Evolutionary conservation across 192 early-diverging fungal species (phyloP), one percentile per base, ranked within the genome.

Genomic region (Coemansia sp.): DNA sequence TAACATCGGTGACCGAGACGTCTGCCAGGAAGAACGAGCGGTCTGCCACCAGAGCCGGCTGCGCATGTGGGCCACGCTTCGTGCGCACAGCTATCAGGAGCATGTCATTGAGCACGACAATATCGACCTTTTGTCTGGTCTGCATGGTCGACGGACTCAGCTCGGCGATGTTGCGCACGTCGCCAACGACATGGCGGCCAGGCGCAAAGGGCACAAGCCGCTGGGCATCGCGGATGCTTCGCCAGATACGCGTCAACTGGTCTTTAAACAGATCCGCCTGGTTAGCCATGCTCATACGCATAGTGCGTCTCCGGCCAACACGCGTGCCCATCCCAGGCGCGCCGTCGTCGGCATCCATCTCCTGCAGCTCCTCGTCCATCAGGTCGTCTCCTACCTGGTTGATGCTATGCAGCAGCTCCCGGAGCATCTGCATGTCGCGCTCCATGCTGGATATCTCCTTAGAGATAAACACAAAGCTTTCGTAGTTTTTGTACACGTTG

Each of bases 101-200:
- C 39, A 89, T 85, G 67, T 98, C 95, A 64, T 83, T 94, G 47
- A 98, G 74, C 18, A 98, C 72, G 28, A 91, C 85, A 39, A 97
- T 76, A 56, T 91, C 88, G 1, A 94, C 90, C 14, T 78, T 81
- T 55, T 94, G 91, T 42, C 88, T 85, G 18, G 84, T 71, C 67
- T 92, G 88, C 74, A 86, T 82, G 5, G 84, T 88, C 29, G 81
- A 85, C 18, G 87, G 86, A 67, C 93, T 91, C 25, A 97, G 78
- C 70, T 98, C 94, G 24, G 81, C 79, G 39, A 91, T 83, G 64
- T 85, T 86, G 48, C 84, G 83, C 45, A 81, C 85, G 30, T 92
- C 89, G 56, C 88, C 85, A 6, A 92, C 80, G 47, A 92, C 82
- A 58, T 90, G 88, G 18, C 89, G 84, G 56, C 85, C 82, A 16